These are phyloP conservation scores for Pyricularia pennisetigena DNA, from an alignment of 2,329 filamentous ascomycete species.

Conservation along the genomic window DNA sequence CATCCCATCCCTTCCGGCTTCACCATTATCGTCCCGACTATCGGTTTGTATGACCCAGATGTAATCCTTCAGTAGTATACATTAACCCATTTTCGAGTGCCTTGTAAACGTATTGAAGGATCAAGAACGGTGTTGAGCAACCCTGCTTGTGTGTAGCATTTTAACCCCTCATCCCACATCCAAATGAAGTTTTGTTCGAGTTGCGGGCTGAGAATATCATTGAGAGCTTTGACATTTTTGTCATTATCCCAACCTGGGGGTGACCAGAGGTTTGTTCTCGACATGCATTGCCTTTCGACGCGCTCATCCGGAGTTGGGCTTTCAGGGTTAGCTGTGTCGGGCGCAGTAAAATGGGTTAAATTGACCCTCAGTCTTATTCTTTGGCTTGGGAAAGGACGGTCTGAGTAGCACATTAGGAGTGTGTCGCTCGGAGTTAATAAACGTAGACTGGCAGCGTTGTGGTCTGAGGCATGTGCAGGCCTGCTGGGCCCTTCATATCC, in stretches of 20 bases:
- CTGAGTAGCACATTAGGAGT: conserved; percentile 15
- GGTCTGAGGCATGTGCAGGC: conserved; percentile 8
- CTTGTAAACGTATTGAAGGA: conserved; percentile 23
- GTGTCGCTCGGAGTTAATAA: conserved; percentile 43
- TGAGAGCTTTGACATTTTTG: conserved; percentile 15
- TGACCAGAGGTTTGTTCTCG: conserved; percentile 22
- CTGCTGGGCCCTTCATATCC: neutral
- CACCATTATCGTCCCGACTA: neutral
- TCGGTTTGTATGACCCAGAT: neutral
- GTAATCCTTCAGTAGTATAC: neutral
- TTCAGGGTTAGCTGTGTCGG: neutral
- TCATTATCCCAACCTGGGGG: conserved; percentile 10
- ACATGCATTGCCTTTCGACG: neutral
- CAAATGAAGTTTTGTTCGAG: conserved; percentile 26
- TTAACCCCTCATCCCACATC: conserved; percentile 31
- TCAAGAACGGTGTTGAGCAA: conserved; percentile 32
- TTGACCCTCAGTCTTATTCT: conserved; percentile 12
- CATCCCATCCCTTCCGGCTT: neutral
- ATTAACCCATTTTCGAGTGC: conserved; percentile 2
- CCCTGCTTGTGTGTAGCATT: conserved; percentile 29
- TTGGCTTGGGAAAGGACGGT: conserved; percentile 8
- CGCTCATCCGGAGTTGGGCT: neutral
- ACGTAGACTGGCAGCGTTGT: conserved; percentile 36
- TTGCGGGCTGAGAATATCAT: conserved; percentile 26
- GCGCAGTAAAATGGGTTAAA: conserved; percentile 15